Evolutionary conservation across 768 basidiomycete species (phyloP), one percentile per base, ranked within the genome.

Genomic region (Lactarius sanguifluus): DNA sequence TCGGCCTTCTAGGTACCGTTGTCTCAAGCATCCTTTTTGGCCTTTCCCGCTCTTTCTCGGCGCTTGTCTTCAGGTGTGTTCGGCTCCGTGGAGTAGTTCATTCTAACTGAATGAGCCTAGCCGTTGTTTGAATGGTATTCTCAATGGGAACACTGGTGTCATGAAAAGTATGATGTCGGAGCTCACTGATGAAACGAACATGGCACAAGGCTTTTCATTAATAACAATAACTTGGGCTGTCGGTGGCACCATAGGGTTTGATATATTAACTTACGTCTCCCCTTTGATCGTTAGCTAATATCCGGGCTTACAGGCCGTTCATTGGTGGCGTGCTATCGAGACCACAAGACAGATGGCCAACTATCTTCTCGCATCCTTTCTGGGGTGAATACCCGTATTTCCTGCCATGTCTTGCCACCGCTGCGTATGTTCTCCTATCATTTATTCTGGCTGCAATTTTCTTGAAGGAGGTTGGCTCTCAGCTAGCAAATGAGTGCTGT

Each of bases 311-410:
- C 8, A 67, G 66, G 25, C 72, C 73, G 1, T 62, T 72, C 28
- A 54, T 72, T 12, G 72, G 73, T 3, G 73, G 73, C 0, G 36
- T 67, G 30, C 45, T 74, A 36, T 72, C 73, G 6, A 69, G 69
- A 34, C 73, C 73, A 4, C 61, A 71, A 25, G 72, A 73, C 36
- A 64, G 59, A 16, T 70, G 71, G 59, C 69, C 69, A 5, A 20
- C 50, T 3, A 15, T 64, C 43, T 73, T 73, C 57, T 67, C 65
- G 18, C 45, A 59, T 32, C 32, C 43, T 20, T 73, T 73, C 59
- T 73, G 73, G 73, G 57, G 59, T 28, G 52, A 68, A 23, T 68
- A 73, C 50, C 73, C 73, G 1, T 73, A 73, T 61, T 72, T 73
- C 58, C 67, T 73, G 47, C 73, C 73, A 23, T 73, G 72, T 54